Evolutionary conservation across 345 rosid genomes (phyloP), one percentile per base, ranked within the genome.

Genomic region (Tarenaya hassleriana): DNA sequence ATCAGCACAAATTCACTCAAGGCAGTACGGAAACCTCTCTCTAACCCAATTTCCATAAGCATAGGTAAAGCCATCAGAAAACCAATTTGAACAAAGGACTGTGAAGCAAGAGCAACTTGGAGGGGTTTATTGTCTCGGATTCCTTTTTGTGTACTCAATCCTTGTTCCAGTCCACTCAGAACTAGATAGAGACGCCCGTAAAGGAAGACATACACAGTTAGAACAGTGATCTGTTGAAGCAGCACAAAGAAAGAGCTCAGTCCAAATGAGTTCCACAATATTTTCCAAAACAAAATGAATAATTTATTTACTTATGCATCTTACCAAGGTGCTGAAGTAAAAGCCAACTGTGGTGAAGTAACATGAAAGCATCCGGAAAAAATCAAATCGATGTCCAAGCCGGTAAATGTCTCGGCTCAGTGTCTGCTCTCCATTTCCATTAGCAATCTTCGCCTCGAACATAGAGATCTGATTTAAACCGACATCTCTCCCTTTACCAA

Each of bases 391-490:
- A 62, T 94, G 99, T 52, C 99, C 99, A 69, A 94, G 95, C 62
- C 97, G 75, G 73, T 94, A 94, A 19, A 94, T 73, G 59, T 94
- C 99, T 31, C 99, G 80, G 64, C 99, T 94, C 64, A 86, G 53
- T 41, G 97, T 94, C 76, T 86, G 99, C 68, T 94, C 99, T 58
- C 99, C 99, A 65, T 94, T 94, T 21, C 99, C 97, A 49, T 88
- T 88, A 32, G 99, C 99, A 64, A 94, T 83, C 66, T 94, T 88
- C 54, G 99, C 97, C 77, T 94, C 97, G 51, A 94, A 94, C 95
- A 88, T 80, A n/a, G 99, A 94, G 60, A 94, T 94, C 71, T 94
- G 97, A 62, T 94, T 94, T 37, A 94, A 85, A n/a, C 99, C 97
- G 64, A 94, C 99, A 72, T 88, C 97, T 67, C 99, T 86, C 32